Evolutionary conservation across 139 green algal genomes (phyloP), one percentile per base, ranked within the genome.

Genomic region (Raphidocelis subcapitata): DNA sequence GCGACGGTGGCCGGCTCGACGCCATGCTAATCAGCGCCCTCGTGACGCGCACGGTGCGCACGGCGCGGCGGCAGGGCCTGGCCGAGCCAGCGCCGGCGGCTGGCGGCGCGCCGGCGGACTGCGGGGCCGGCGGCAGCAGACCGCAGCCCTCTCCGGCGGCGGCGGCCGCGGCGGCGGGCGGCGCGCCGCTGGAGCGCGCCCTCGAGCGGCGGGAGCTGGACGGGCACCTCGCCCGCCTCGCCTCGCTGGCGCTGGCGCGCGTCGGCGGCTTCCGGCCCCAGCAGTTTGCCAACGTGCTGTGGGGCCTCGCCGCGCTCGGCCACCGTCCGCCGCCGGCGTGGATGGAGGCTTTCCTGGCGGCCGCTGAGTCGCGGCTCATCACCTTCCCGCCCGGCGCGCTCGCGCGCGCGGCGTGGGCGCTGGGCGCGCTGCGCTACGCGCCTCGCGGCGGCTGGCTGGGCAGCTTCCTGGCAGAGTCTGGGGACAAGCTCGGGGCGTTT

Each of bases 221-320:
- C 3, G 52, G 61, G 18, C 57, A 75, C 69, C 10, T 75, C 31
- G 5, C 29, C 14, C 57, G 56, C 37, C 69, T 75, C 16, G 49
- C 74, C 32, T 32, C 62, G 4, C 1, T 72, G 8, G 68, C 66
- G 0, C 33, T 65, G 32, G 23, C 46, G 41, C 51, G 65, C 5
- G 33, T 20, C 41, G 52, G 67, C 26, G 21, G 28, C n/a, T 81
- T 76, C 28, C 33, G 56, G 31, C 59, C 74, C 12, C 74, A 81
- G 51, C 66, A 73, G 66, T 71, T 76, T 31, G 44, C 52, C 33
- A 75, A 75, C 33, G 56, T 75, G 67, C 47, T 81, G 47, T 81
- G 74, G 74, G 57, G 74, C 24, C 54, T 81, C 21, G 74, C 74
- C 23, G 33, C 33, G 29, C 55, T 71, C 14, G 60, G 51, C 16